phyloP scores from a whole-genome alignment of 129 eudicot species.

The Chrysanthemum seticuspe region DNA sequence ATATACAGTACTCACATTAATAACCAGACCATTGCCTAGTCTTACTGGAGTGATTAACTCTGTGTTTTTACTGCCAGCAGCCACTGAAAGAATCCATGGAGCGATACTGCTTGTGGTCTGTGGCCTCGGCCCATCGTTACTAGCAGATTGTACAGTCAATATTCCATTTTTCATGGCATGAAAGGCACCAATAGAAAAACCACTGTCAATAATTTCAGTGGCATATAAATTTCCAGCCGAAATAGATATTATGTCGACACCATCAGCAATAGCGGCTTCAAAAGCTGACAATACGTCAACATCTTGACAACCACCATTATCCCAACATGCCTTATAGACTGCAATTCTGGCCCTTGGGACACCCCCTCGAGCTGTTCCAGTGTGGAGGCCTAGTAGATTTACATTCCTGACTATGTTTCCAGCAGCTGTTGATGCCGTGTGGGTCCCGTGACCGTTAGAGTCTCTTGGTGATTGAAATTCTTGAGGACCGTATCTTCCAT shows the following conservation, averaged over 20 bases:
- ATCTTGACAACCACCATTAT: neutral
- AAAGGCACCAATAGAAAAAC: neutral
- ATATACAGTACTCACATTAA: neutral
- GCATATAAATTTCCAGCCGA: neutral
- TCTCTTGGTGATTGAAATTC: constrained; percentile 2
- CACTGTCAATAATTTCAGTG: neutral
- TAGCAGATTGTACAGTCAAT: constrained; percentile 10
- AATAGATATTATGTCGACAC: neutral
- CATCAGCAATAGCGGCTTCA: constrained; percentile 11
- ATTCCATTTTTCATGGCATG: constrained; percentile 16
- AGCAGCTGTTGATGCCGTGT: constrained; percentile 7
- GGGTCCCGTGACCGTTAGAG: constrained; percentile 10
- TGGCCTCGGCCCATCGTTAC: neutral
- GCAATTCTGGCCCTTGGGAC: constrained; percentile 13
- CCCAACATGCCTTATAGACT: constrained; percentile 10
- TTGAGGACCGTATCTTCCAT: neutral
- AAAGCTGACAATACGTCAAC: neutral
- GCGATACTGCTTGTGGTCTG: neutral
- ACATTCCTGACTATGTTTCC: constrained; percentile 13
- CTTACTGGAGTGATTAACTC: neutral
- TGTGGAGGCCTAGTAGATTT: constrained; percentile 1
- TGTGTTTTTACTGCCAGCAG: constrained; percentile 2
- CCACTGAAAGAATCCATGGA: constrained; percentile 13
- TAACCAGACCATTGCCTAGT: constrained; percentile 1
- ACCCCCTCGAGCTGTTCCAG: constrained; percentile 3